These are phyloP conservation scores for Penicillium diatomitis DNA, from an alignment of 495 filamentous ascomycete species.

Conservation along the genomic window DNA sequence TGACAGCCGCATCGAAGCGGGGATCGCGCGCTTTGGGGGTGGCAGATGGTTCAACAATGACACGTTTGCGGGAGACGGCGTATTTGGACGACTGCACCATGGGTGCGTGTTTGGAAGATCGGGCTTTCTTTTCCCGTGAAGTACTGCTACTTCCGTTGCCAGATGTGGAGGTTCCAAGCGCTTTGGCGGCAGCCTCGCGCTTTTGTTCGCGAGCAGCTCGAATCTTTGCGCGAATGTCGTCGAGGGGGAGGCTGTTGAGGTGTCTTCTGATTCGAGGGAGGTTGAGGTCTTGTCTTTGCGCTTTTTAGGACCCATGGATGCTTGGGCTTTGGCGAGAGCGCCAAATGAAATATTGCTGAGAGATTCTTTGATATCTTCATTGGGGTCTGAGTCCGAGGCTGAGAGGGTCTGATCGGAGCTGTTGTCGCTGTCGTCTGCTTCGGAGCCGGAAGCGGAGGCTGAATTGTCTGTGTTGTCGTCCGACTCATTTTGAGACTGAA, in stretches of 20 bases:
- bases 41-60: constrained; percentile 48
- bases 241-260: constrained; percentile 16
- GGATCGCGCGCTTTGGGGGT: constrained; percentile 58
- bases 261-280: constrained; percentile 1
- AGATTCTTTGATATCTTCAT: constrained; percentile 33
- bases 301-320: constrained; percentile 43
- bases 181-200: constrained; percentile 23
- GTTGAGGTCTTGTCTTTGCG: constrained; percentile 26
- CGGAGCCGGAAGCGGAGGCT: no score
- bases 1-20: constrained; percentile 63
- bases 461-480: constrained; percentile 5
- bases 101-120: constrained; percentile 81
- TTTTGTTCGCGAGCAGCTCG: constrained; percentile 39
- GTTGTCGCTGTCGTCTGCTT: constrained; percentile 12
- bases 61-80: constrained; percentile 69
- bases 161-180: constrained; percentile 21
- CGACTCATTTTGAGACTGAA: neutral
- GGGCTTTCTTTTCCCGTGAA: constrained; percentile 22
- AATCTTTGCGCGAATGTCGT: constrained; percentile 31
- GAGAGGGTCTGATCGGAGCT: constrained; percentile 12
- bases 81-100: constrained; percentile 69
- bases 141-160: neutral
- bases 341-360: constrained; percentile 67
- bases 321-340: constrained; percentile 76
- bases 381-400: constrained; percentile 11